Evolutionary conservation across 1,139 yeast genomes (phyloP).

Genomic region (Pichia sp.): DNA sequence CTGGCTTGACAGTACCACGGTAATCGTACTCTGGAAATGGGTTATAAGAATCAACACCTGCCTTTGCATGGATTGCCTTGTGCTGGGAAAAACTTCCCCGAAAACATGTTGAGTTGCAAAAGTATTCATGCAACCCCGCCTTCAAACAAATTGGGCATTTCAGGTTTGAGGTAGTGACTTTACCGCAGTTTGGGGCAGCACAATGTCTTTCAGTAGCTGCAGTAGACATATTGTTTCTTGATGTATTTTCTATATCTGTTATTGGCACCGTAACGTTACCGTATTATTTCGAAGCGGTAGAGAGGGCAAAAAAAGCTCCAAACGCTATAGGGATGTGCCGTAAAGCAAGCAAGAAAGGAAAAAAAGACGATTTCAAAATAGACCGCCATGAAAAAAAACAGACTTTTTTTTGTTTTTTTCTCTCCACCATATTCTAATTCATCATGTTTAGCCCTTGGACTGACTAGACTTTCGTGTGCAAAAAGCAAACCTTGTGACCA

Average conservation of each 20-base stretch:
- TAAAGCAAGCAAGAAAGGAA: not conserved
- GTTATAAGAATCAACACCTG: constrained; percentile 54
- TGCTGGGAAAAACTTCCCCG: constrained; percentile 66
- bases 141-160: constrained; percentile 94
- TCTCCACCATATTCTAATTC: not conserved
- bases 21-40: constrained; percentile 81
- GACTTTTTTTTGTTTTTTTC: not conserved
- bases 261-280: not conserved
- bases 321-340: not conserved
- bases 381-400: not conserved
- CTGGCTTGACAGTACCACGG: constrained; percentile 72
- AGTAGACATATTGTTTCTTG: not conserved
- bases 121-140: constrained; percentile 54
- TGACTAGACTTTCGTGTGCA: not conserved
- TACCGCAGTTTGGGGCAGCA: constrained; percentile 80
- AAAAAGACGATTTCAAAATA: not conserved
- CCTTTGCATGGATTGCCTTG: constrained; percentile 47
- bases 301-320: not conserved
- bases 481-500: too few species aligned
- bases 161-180: constrained; percentile 64
- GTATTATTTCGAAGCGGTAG: not conserved
- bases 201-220: constrained; percentile 36
- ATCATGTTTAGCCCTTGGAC: not conserved
- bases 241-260: not conserved
- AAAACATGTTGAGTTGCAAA: constrained; percentile 86